These are phyloP conservation scores for Fraxinus nigra DNA, from an alignment of 305 asterid genomes.

Conservation along the genomic window DNA sequence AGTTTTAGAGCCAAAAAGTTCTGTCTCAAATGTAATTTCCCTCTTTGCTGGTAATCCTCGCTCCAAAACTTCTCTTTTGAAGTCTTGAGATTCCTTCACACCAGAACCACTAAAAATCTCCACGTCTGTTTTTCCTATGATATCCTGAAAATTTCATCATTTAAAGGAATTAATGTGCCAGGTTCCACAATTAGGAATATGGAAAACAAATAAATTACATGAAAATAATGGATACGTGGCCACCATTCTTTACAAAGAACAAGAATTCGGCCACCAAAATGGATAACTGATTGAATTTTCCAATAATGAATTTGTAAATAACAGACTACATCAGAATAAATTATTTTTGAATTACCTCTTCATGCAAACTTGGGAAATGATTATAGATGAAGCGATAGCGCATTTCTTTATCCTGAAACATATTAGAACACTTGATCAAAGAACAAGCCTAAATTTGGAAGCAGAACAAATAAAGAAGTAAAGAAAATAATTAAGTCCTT, in stretches of 20 bases:
- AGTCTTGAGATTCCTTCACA: slow-evolving; percentile 91
- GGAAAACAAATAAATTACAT: not conserved
- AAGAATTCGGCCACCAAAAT: not conserved
- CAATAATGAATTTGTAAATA: not conserved
- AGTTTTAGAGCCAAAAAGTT: slow-evolving; percentile 75
- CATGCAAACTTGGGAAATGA: slow-evolving; percentile 85
- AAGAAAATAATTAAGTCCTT: not conserved
- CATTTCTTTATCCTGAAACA: slow-evolving; percentile 69
- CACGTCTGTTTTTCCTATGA: slow-evolving; percentile 86
- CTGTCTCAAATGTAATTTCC: slow-evolving; percentile 88
- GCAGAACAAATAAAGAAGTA: not conserved
- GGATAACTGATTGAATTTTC: not conserved
- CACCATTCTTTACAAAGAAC: not conserved
- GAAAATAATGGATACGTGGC: not conserved
- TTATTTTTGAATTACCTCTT: slow-evolving; percentile 50
- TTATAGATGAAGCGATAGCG: slow-evolving; percentile 89
- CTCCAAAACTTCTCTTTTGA: slow-evolving; percentile 79
- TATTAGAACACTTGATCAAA: not conserved
- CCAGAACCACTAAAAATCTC: slow-evolving; percentile 83
- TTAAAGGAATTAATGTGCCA: not conserved
- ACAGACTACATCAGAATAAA: not conserved
- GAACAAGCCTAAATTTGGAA: not conserved
- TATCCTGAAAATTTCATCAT: slow-evolving; percentile 57
- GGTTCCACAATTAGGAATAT: not conserved
- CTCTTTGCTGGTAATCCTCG: slow-evolving; percentile 78